Percentiles rank a stretch among this genome's conserved stretches.
phyloP scores from a whole-genome alignment of 225 moss, liverwort and hornwort species.

The Sphagnum tenellum region DNA sequence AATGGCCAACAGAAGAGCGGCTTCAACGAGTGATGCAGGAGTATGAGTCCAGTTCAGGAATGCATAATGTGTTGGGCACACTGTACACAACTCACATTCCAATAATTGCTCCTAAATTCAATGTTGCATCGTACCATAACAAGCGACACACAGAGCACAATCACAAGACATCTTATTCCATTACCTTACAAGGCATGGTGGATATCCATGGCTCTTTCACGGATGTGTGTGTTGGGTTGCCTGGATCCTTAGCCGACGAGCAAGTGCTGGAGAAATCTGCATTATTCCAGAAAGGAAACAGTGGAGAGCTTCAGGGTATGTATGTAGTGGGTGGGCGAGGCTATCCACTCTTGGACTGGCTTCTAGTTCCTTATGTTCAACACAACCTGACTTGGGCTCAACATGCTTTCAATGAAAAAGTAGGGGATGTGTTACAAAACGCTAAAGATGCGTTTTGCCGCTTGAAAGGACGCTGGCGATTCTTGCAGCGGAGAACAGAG shows the following conservation, averaged over 20 bases:
- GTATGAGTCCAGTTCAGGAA: constrained; percentile 63
- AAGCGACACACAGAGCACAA: constrained; percentile 91
- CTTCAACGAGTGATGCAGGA: constrained; percentile 73
- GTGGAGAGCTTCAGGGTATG: constrained; percentile 57
- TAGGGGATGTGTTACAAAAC: constrained; percentile 69
- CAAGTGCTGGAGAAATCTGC: constrained; percentile 85
- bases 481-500: constrained; percentile 87
- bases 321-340: constrained; percentile 91
- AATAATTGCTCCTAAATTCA: constrained; percentile 96
- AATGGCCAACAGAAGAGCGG: constrained; percentile 77
- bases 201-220: constrained; percentile 87
- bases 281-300: constrained; percentile 71
- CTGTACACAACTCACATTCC: constrained; percentile 98
- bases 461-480: constrained; percentile 86
- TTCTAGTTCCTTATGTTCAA: constrained; percentile 80
- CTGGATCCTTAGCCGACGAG: constrained; percentile 91
- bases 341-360: constrained; percentile 86
- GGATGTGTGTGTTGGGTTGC: constrained; percentile 98
- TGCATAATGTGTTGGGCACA: constrained; percentile 80
- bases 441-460: constrained; percentile 75
- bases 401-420: constrained; percentile 76
- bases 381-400: constrained; percentile 87
- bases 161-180: constrained; percentile 96
- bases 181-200: constrained; percentile 88
- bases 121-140: constrained; percentile 91